phyloP scores from a whole-genome alignment of 306 rosid species.

The Prunus armeniaca region DNA sequence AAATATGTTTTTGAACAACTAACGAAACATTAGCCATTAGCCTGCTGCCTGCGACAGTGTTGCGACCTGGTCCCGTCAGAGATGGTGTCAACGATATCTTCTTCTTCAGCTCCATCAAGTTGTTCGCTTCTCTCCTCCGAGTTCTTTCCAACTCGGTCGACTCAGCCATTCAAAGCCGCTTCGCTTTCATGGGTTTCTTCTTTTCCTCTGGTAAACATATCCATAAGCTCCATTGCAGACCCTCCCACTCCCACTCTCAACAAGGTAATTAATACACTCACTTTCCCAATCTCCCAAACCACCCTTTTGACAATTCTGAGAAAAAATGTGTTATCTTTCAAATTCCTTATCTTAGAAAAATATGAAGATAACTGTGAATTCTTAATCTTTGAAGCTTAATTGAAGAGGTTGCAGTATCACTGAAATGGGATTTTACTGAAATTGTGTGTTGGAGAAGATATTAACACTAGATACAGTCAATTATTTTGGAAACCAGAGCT shows the following conservation, averaged over 20 bases:
- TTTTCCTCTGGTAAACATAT: conserved; percentile 33
- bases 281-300: neutral
- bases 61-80: neutral
- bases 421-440: neutral
- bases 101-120: conserved; percentile 13
- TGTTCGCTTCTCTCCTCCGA: conserved; percentile 8
- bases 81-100: conserved; percentile 12
- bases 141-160: conserved; percentile 13
- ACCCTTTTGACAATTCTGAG: neutral
- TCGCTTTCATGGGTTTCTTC: conserved; percentile 50
- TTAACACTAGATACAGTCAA: neutral
- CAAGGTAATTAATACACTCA: conserved; percentile 9
- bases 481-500: neutral
- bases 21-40: conserved; percentile 9
- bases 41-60: neutral
- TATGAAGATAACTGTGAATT: neutral
- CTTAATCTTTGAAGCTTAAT: too few relatives aligned
- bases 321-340: neutral
- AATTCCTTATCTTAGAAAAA: neutral
- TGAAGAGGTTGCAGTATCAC: neutral
- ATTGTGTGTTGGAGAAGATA: neutral
- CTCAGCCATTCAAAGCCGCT: conserved; percentile 19
- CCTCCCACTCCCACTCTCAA: conserved; percentile 18
- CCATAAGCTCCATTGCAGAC: neutral
- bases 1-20: neutral